Base-by-base conservation (phyloP, 2,329 filamentous ascomycete species). In the Colletotrichum sp. region DNA sequence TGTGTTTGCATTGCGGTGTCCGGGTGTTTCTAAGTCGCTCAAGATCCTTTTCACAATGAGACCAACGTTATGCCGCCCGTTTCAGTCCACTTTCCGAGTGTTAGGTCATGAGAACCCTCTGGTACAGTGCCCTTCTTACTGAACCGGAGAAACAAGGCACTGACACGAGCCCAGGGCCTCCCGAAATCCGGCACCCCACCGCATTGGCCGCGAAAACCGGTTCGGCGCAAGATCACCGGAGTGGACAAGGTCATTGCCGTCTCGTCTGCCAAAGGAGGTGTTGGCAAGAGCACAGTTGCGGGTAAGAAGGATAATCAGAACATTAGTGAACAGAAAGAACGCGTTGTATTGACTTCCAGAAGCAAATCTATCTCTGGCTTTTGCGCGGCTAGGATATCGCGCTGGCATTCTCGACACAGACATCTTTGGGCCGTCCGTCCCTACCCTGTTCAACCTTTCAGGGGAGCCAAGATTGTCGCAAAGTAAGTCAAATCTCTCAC, bases 251-350 rank as follows among this genome's bases (percentile, higher is more conserved):
- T 98, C n/a, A 92, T 99, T 75, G 96, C 96, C n/a, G 95, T 99
- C 16, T 98, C 96, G 6, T 99, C 96, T 2, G 97, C 97, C 16
- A 99, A 99, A 83, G 97, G 97, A 4, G 97, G 97, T n/a, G 97
- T 99, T 1, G 97, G 97, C 2, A 99, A 99, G 84, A 98, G 95
- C 80, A 99, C 97, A 9, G 93, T 99, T 60, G 93, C 96, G 75
- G 94, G 95, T 95, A 81, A 68, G 59, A 85, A 84, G 44, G 15
- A 24, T 16, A 49, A 34, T 18, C 15, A 34, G 8, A 15, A 34
- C 16, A 24, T 24, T 12, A n/a, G 13, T 28, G 32, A 64, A 16
- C 10, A 62, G 18, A n/a, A 16, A 62, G 18, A n/a, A 16, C 18
- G 13, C 16, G 6, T 26, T 64, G 16, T 64, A 39, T 44, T 64